Conservation (phyloP, 2,329 filamentous ascomycete species). For the Dactylellina cionopaga region DNA sequence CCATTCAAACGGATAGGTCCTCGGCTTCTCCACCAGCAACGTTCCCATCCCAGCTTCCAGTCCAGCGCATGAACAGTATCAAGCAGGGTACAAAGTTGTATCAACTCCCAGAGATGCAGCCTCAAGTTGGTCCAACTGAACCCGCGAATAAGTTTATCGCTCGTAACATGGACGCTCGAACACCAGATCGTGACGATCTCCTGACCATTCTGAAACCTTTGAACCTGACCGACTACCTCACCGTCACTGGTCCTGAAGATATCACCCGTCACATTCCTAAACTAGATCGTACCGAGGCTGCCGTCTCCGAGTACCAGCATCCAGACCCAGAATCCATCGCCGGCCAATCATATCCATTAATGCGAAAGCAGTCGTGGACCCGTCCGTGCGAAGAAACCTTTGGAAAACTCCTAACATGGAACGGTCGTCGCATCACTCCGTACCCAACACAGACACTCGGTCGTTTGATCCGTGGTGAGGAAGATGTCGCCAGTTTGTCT, state of each 20-base stretch:
- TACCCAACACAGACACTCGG: conserved; percentile 47
- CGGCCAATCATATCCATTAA: conserved; percentile 39
- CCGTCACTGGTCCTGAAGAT: conserved; percentile 49
- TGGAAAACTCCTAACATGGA: conserved; percentile 42
- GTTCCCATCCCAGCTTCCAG: conserved; percentile 43
- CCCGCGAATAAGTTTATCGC: conserved; percentile 47
- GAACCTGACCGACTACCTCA: conserved; percentile 51
- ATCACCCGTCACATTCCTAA: conserved; percentile 51
- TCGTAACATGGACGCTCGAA: conserved; percentile 40
- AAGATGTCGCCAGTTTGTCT: conserved; percentile 37
- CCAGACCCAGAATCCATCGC: conserved; percentile 42
- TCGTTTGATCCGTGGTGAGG: conserved; percentile 46
- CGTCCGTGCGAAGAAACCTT: conserved; percentile 47
- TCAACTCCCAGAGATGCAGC: conserved; percentile 42
- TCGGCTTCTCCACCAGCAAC: conserved; percentile 34
- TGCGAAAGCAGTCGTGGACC: conserved; percentile 49
- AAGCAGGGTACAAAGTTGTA: conserved; percentile 41
- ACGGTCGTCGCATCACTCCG: conserved; percentile 47
- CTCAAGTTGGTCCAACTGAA: conserved; percentile 22
- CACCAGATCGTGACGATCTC: conserved; percentile 33
- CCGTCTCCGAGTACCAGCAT: conserved; percentile 50
- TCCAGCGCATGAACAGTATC: conserved; percentile 47
- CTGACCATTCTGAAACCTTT: conserved; percentile 40
- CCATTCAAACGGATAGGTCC: conserved; percentile 37
- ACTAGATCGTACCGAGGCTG: conserved; percentile 45